These are phyloP conservation scores for Calvatia gigantea DNA, from an alignment of 768 basidiomycete genomes.

Conservation along the genomic window DNA sequence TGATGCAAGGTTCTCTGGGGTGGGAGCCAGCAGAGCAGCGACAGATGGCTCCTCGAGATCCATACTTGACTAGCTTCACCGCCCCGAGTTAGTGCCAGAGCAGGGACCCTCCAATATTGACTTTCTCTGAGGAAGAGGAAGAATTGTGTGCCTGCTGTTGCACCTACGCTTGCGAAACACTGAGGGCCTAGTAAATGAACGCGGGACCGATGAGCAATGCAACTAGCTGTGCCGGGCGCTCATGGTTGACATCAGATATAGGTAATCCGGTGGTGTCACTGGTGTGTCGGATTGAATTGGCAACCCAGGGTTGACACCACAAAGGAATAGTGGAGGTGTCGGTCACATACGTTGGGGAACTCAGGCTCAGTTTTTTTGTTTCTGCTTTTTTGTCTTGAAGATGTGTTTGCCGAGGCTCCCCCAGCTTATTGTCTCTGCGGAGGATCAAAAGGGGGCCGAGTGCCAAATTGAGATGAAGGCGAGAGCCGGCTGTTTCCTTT, in stretches of 20 bases:
- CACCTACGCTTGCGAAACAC: neutral
- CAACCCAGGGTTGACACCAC: neutral
- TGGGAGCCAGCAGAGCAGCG: constrained; percentile 44
- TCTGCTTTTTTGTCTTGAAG: constrained; percentile 18
- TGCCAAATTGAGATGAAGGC: constrained; percentile 22
- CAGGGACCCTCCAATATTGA: neutral
- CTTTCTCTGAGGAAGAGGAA: too few species aligned
- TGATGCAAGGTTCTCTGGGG: constrained; percentile 52
- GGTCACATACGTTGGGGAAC: neutral
- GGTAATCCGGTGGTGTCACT: neutral
- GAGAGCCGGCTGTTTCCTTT: constrained; percentile 18
- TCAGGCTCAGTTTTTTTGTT: constrained; percentile 10
- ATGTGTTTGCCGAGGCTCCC: neutral
- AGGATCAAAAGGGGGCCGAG: constrained; percentile 14
- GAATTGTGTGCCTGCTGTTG: too few species aligned
- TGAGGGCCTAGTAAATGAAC: neutral
- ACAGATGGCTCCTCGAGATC: constrained; percentile 38
- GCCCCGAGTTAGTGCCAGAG: neutral
- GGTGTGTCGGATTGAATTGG: neutral
- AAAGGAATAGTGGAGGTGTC: neutral
- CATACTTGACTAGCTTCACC: too few species aligned
- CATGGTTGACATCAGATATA: neutral
- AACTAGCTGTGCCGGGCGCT: neutral
- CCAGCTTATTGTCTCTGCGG: constrained; percentile 17
- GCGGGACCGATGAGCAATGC: neutral